Percentiles rank a stretch among this genome's conserved stretches.
Evolutionary conservation across 139 green algal species (phyloP).

Genomic region (Eudorina sp.): DNA sequence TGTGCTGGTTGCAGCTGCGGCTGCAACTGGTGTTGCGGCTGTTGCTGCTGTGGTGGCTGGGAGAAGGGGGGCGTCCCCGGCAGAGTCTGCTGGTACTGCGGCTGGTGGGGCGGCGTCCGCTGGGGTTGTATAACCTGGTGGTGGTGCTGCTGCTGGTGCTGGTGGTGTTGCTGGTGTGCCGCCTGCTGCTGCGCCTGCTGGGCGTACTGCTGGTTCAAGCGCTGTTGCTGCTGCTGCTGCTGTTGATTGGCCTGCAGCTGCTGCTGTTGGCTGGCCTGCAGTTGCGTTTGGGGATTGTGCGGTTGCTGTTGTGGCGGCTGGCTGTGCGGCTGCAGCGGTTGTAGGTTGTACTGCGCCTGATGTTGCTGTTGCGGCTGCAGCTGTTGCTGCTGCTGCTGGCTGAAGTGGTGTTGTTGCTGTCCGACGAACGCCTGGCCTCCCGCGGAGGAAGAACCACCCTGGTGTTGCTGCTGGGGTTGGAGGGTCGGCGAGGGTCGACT

Average conservation of each 20-base stretch:
- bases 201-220: neutral
- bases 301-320: slow-evolving; percentile 4
- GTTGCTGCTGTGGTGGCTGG: neutral
- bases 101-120: neutral
- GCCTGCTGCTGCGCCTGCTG: neutral
- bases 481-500: too few relatives aligned
- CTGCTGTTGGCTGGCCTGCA: neutral
- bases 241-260: neutral
- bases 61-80: too few relatives aligned
- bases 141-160: neutral
- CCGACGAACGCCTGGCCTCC: too few relatives aligned
- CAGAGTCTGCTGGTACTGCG: slow-evolving; percentile 14
- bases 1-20: neutral
- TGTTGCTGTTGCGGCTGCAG: neutral
- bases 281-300: neutral
- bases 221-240: neutral
- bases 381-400: neutral
- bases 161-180: neutral
- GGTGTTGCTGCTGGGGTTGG: neutral
- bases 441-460: too few relatives aligned
- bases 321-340: neutral
- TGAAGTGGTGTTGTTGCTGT: too few relatives aligned
- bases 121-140: neutral
- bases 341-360: neutral
- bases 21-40: neutral